Base-by-base conservation (phyloP, 2,329 filamentous ascomycete genomes). In the Geoglossum cookeanum region DNA sequence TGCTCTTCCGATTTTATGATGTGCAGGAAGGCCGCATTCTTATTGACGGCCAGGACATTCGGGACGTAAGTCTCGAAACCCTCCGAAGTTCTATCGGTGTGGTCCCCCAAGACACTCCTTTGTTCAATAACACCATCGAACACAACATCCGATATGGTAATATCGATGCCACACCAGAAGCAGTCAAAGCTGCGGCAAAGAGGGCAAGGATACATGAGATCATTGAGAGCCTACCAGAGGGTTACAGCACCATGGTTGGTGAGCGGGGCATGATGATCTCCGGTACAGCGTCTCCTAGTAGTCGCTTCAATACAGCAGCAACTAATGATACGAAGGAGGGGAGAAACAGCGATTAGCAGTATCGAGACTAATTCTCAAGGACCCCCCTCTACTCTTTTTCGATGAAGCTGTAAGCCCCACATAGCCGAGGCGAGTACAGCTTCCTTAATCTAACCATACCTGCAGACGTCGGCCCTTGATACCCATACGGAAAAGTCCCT, bases 221-320 rank as follows among this genome's bases (percentile, higher is more conserved):
- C 55, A 84, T 95, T 60, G 74, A 78, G 57, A 74, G 74, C n/a
- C 83, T 94, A 67, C 88, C 87, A 0, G 84, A 90, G n/a, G 87
- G 88, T 15, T 95, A 97, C 68, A 72, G 83, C 27, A 97, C 92
- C 22, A 89, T 85, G 69, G 92, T 97, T 30, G 91, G 91, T 56
- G 91, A 96, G 73, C 79, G 91, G 52, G 90, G 90, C 1, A 83
- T 96, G 79, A 96, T 96, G 90, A 95, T 96, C 49, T 94, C 87
- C 0, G 90, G 73, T 61, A 63, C 51, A 60, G 45, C 37, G 22
- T 32, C 42, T 47, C 11, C 13, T 6, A 33, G 42, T 17, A 32
- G n/a, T 53, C 29, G 13, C 45, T 37, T 30, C 27, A 55, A 22
- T 52, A 48, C 35, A 51, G 13, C n/a, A 8, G 56, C 57, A 45